phyloP scores from a whole-genome alignment of 2,329 filamentous ascomycete species.

The Plenodomus lindquistii region DNA sequence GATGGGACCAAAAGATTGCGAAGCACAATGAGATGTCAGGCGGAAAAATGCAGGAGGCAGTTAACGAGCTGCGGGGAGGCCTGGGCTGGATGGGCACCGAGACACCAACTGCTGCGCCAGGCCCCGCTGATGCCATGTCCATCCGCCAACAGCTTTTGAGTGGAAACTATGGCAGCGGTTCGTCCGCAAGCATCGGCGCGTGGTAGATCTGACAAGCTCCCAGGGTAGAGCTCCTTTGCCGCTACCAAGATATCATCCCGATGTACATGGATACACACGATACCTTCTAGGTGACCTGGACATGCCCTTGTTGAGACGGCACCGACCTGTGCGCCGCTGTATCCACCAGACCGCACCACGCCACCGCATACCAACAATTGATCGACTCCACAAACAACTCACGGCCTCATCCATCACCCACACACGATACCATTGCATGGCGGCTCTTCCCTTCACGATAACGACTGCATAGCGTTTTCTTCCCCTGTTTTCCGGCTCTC shows the following conservation, averaged over 20 bases:
- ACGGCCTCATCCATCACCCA: conserved; percentile 11
- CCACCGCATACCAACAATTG: background rate
- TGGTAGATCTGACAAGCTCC: conserved; percentile 48
- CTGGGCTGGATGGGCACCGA: conserved; percentile 75
- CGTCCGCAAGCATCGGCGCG: conserved; percentile 59
- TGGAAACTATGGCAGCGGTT: conserved; percentile 59
- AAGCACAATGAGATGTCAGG: conserved; percentile 88
- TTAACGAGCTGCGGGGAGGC: conserved; percentile 73
- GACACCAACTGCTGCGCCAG: conserved; percentile 8
- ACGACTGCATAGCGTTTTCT: conserved; percentile 46
- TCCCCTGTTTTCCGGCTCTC: conserved; percentile 11
- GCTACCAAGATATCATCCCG: background rate
- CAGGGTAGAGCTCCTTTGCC: background rate
- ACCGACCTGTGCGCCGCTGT: background rate
- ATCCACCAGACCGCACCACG: background rate
- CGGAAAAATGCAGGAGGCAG: conserved; percentile 77
- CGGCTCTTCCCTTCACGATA: conserved; percentile 26
- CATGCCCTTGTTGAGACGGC: background rate
- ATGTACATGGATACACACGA: background rate
- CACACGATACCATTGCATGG: conserved; percentile 22
- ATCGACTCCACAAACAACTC: background rate
- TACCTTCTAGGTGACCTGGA: background rate
- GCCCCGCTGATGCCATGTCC: conserved; percentile 36
- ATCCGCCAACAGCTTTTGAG: conserved; percentile 55
- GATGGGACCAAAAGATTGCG: conserved; percentile 86